Conservation (phyloP, 495 filamentous ascomycete species). For the Cercophora samala region DNA sequence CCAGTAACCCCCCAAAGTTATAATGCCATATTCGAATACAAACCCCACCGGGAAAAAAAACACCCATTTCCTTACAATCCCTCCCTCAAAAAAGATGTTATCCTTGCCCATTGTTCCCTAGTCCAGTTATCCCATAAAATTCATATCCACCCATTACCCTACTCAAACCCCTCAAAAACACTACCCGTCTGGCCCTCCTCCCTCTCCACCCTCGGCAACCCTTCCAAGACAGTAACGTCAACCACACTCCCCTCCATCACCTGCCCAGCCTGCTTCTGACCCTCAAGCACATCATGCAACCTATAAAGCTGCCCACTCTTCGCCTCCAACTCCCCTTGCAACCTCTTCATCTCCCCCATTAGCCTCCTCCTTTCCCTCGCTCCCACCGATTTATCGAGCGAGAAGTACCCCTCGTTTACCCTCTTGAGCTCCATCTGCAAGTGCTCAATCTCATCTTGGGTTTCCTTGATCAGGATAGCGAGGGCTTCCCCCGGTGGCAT, state of each 20-base stretch:
- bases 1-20: too few relatives aligned
- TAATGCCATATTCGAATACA: too few relatives aligned
- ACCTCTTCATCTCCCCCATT: slow-evolving; percentile 58
- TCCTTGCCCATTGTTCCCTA: too few relatives aligned
- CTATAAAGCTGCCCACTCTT: slow-evolving; percentile 88
- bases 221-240: slow-evolving; percentile 58
- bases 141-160: too few relatives aligned
- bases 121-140: too few relatives aligned
- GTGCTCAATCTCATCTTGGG: slow-evolving; percentile 81
- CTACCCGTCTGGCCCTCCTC: slow-evolving; percentile 28
- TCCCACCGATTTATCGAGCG: slow-evolving; percentile 66
- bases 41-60: too few relatives aligned
- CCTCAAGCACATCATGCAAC: slow-evolving; percentile 87
- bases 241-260: slow-evolving; percentile 64
- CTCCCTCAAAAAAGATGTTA: too few relatives aligned
- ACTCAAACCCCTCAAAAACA: too few relatives aligned
- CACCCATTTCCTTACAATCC: too few relatives aligned
- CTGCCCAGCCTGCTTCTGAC: slow-evolving; percentile 62
- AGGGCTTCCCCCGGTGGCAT: slow-evolving; percentile 72
- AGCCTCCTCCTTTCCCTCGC: slow-evolving; percentile 61
- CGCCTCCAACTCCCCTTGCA: slow-evolving; percentile 64
- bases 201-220: slow-evolving; percentile 24
- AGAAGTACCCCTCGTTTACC: slow-evolving; percentile 60
- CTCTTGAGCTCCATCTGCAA: slow-evolving; percentile 63
- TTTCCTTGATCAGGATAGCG: slow-evolving; percentile 70